Evolutionary conservation across 164 flowering plant genomes (phyloP), one percentile per base, ranked within the genome.

Genomic region (Kalanchoe fedtschenkoi): DNA sequence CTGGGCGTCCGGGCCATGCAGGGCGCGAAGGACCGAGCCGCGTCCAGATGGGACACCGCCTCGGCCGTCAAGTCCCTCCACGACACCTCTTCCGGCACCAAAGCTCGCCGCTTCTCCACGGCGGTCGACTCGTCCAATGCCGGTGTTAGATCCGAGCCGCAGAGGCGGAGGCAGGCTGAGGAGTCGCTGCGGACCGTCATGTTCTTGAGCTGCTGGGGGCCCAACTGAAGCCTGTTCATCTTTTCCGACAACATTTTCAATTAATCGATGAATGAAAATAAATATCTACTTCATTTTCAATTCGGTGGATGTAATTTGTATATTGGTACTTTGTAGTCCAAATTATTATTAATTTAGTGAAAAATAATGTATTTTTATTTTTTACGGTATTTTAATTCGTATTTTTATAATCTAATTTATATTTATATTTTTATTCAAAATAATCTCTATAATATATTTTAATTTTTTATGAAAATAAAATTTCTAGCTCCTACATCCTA

Each of bases 191-290:
- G 87, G 66, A 81, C 77, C 0, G 83, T 85, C 65, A 78, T 85
- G 91, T 85, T 61, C 62, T 69, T 85, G 81, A 83, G 86, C 70
- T 81, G 81, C 28, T 85, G 87, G 87, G 87, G 79, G 63, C 87
- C 84, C 28, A 78, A 68, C 64, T 85, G 56, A 81, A 51, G 24
- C 56, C 14, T 4, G 32, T 51, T 10, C 56, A 11, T 13, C 28
- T 5, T 47, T 46, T 46, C 16, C 13, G 1, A 14, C 14, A 42
- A 42, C 17, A 5, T 11, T 42, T 10, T 16, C 17, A 5, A 22
- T 46, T 21, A 46, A 46, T 46, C 24, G 13, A 6, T 22, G n/a
- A n/a, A n/a, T n/a, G n/a, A n/a, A n/a, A n/a, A n/a, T n/a, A n/a
- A n/a, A n/a, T n/a, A n/a, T n/a, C n/a, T n/a, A n/a, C n/a, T n/a